Base-by-base conservation (phyloP, 768 basidiomycete genomes). In the Russula virescens region DNA sequence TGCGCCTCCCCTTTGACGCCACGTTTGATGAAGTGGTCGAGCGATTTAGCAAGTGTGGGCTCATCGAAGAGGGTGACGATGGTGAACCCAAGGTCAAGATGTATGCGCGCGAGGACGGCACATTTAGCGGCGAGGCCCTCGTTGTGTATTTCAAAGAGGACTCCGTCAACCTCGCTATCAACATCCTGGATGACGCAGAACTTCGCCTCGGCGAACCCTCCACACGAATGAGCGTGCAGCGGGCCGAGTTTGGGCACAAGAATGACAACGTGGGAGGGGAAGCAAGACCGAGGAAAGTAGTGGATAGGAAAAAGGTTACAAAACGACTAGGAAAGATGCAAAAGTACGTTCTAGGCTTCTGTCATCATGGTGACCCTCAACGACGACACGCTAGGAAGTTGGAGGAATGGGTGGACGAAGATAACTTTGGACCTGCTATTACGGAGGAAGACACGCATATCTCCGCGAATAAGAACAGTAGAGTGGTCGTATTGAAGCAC, bases 81-180 rank as follows among this genome's bases (percentile, higher is more conserved):
- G 94, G 91, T 2, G 84, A 91, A 61, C 87, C 88, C n/a, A 92
- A 95, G 71, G 83, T 98, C 72, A 99, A 99, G 79, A 80, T 98
- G 78, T 99, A 99, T 73, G 89, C 90, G 50, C 84, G 83, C 62
- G 92, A 91, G 6, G 84, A 91, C 63, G 94, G 95, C 38, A 71
- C 81, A 26, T 97, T 98, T 74, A 97, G 84, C 68, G 96, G 97
- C 43, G 96, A 98, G 68, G 96, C 94, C 2, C 76, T 98, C 66
- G 87, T 99, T 61, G 94, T 98, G 38, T 99, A 91, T 74, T 96
- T 98, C 80, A 97, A 97, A 74, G 94, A 96, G 72, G 95, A 94
- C 63, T 92, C 89, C n/a, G 97, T 98, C 21, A 75, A 77, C 4
- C 79, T 98, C 58, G 96, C 95, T 10, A 71, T 91, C 64, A 88